Conservation (phyloP, 192 early-diverging fungal species). For the Backusella westeae region DNA sequence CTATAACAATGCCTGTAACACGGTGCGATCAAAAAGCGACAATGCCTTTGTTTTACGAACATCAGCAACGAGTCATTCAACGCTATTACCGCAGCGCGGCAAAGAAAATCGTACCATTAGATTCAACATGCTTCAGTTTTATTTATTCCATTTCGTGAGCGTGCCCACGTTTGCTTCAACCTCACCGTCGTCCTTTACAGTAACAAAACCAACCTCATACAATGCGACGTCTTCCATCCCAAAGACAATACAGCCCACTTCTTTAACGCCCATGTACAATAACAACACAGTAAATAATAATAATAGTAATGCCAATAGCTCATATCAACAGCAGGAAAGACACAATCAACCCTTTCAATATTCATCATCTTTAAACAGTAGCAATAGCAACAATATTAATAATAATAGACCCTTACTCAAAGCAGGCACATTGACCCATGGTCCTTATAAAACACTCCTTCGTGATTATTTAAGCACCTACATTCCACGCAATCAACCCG, state of each 20-base stretch:
- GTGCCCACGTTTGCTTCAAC: neutral
- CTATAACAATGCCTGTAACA: neutral
- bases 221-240: too few relatives aligned
- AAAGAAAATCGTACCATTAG: neutral
- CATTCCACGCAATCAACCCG: neutral
- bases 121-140: constrained; percentile 7
- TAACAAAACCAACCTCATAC: neutral
- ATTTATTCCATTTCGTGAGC: constrained; percentile 3
- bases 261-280: neutral
- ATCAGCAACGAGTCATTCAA: neutral
- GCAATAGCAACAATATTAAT: neutral
- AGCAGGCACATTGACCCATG: neutral
- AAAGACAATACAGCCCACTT: neutral
- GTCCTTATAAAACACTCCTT: neutral
- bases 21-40: neutral
- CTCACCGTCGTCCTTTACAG: neutral
- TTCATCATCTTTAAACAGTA: neutral
- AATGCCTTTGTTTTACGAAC: neutral
- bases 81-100: neutral
- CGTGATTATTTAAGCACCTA: neutral
- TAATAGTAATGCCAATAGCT: neutral
- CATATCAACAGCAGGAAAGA: neutral
- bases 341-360: neutral
- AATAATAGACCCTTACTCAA: neutral
- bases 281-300: neutral